Evolutionary conservation across 2,329 filamentous ascomycete genomes (phyloP), one percentile per base, ranked within the genome.

Genomic region (Alternaria alternata): DNA sequence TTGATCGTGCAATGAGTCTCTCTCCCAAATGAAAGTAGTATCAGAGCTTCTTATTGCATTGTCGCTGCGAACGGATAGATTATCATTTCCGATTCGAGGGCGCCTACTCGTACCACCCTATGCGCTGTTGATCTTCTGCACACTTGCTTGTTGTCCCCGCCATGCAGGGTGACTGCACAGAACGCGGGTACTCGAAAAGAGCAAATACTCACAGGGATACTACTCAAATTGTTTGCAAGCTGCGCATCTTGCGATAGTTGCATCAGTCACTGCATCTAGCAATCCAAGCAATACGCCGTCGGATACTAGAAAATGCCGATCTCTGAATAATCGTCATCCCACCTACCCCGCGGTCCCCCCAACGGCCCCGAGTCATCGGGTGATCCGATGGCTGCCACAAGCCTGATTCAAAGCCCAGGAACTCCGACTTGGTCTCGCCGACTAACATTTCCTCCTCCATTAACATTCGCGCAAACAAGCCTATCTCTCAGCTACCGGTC

Each of bases 261-360:
- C 42, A 36, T n/a, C 34, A 34, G n/a, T 22, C 34, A 46, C 36
- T 26, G 3, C 22, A 22, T 20, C 9, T 42, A 36, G 42, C 36
- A 39, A 30, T 20, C 34, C 42, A 51, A 32, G 41, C 22, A n/a
- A 36, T 8, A 43, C 34, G 39, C 53, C 48, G 28, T 52, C 44
- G 36, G 47, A 39, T 30, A 53, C 48, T 51, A 55, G 49, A 20
- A 38, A 39, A 30, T 52, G 61, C 62, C 49, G 60, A 65, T 68
- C 46, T 54, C 61, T 67, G 44, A 64, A 59, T 62, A 62, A 61
- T 38, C 51, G 42, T 46, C 46, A 48, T 52, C 24, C 42, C 55
- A 47, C 44, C 54, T 62, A 62, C 67, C 69, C 67, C 69, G 62
- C 68, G 65, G 51, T 52, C 18, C 41, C 54, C 57, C 57, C 41